Evolutionary conservation across 1,139 yeast species (phyloP), one percentile per base, ranked within the genome.

Genomic region (Keqinozyma sinolaborantium): DNA sequence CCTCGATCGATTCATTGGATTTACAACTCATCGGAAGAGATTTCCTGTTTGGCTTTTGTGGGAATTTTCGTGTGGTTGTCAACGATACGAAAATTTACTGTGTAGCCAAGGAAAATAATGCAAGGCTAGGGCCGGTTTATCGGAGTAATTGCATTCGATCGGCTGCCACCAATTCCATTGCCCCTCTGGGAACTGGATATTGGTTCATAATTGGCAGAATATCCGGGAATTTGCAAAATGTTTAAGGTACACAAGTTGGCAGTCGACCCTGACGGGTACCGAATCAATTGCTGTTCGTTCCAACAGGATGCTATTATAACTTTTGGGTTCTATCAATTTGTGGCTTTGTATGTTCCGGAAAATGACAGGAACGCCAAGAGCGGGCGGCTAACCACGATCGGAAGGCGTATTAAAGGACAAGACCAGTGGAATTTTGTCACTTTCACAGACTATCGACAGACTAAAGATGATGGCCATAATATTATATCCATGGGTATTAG

Each of bases 401-500:
- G 32, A 3, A 24, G 36, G 25, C 21, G 33, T 21, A 8, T 12
- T 9, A 4, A 14, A n/a, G 13, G 14, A 4, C 18, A 16, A 3
- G 30, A 14, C 3, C 24, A 30, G 11, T 30, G 38, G 38, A 4
- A 23, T 5, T 26, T 26, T n/a, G 7, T 34, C 8, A 11, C 10
- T 10, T 32, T 34, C 23, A 16, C 14, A 10, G 48, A 44, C 36
- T 44, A 44, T 23, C 15, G 28, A 5, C 48, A 44, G 29, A 30
- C 30, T 15, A 39, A 39, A 20, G 40, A 44, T 25, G 49, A 44
- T 26, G 49, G 48, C 12, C 49, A 44, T 28, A 44, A 44, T 28
- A 35, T 39, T 15, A 38, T 44, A 4, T 41, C 41, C 14, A 35
- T 44, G 33, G 49, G 48, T 9, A 41, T 44, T 14, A 42, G 47